These are phyloP conservation scores for Heritiera fomes DNA, from an alignment of 345 rosid species.

Conservation along the genomic window DNA sequence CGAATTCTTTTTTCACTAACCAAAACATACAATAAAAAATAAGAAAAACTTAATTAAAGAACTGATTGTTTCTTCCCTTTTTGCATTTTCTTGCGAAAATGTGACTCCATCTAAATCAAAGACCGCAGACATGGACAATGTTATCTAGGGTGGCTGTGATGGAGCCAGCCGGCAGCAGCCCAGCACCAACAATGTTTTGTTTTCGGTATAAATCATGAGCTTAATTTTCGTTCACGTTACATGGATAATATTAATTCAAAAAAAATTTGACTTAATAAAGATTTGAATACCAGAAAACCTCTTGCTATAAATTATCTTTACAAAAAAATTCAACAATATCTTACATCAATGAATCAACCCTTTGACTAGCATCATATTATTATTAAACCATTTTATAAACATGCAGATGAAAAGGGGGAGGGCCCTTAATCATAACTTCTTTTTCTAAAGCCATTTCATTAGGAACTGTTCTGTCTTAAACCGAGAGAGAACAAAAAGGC, in stretches of 20 bases:
- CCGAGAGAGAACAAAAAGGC: slow-evolving; percentile 12
- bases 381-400: not conserved
- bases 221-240: too few species aligned
- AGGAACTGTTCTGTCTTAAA: slow-evolving; percentile 15
- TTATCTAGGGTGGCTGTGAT: not conserved
- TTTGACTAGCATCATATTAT: not conserved
- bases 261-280: too few species aligned
- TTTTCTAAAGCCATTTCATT: slow-evolving; percentile 5
- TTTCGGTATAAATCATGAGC: too few species aligned
- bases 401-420: not conserved
- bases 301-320: too few species aligned
- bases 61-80: too few species aligned
- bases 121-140: not conserved
- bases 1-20: too few species aligned
- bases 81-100: not conserved
- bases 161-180: not conserved
- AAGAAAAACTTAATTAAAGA: too few species aligned
- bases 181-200: not conserved
- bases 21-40: too few species aligned
- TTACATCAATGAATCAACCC: too few species aligned
- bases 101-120: not conserved
- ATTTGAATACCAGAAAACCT: too few species aligned
- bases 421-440: not conserved
- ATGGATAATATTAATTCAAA: too few species aligned
- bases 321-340: too few species aligned